Percentiles rank a stretch among this genome's conserved stretches.
Conservation (phyloP, 179 eudicot species). For the Nepenthes alata region DNA sequence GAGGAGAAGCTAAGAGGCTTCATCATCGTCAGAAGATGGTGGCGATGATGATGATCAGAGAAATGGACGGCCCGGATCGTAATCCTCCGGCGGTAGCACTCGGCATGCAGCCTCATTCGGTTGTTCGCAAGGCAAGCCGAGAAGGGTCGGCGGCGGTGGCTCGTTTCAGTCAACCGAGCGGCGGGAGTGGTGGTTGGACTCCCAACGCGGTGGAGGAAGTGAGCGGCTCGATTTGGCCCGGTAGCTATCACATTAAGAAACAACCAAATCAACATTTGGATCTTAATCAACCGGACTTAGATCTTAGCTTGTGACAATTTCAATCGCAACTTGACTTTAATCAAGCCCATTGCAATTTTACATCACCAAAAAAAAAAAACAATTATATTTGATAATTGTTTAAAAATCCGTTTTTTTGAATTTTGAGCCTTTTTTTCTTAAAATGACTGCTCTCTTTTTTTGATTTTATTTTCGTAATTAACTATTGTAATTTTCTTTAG, state of each 20-base stretch:
- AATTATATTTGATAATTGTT: no score
- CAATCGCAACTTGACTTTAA: no score
- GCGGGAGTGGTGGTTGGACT: not conserved
- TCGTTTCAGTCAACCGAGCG: no score
- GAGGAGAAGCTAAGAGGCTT: conserved; percentile 12
- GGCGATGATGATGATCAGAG: not conserved
- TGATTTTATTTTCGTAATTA: no score
- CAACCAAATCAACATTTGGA: not conserved
- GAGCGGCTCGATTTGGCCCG: conserved; percentile 6
- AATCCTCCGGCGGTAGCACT: not conserved
- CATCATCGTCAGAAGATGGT: not conserved
- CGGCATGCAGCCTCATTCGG: conserved; percentile 6
- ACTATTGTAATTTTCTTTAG: no score
- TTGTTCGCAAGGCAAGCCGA: not conserved
- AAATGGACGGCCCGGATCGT: conserved; percentile 2
- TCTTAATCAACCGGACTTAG: conserved; percentile 1
- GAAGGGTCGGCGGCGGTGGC: not conserved
- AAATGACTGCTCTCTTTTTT: no score
- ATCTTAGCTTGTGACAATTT: conserved; percentile 1
- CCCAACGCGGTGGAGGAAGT: not conserved
- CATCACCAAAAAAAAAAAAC: no score
- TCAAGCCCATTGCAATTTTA: no score
- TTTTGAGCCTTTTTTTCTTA: no score
- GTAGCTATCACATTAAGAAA: conserved; percentile 3
- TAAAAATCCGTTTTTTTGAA: no score